A percentile compares a stretch with the other conserved stretches of the same genome.
These are phyloP conservation scores for Neurospora sp. DNA, from an alignment of 495 filamentous ascomycete genomes.

Conservation along the genomic window DNA sequence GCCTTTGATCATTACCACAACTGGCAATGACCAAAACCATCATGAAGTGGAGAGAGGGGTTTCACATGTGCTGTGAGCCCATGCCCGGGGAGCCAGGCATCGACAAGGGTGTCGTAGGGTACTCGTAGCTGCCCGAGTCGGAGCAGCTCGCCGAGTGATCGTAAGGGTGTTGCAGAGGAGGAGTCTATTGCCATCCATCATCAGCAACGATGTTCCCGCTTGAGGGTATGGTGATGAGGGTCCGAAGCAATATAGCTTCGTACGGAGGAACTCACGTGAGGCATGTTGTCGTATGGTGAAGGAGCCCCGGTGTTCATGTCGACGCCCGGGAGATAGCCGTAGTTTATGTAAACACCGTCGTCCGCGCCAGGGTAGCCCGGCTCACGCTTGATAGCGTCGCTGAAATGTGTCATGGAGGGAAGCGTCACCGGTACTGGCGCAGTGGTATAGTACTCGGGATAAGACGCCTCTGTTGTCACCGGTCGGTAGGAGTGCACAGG, in stretches of 20 bases:
- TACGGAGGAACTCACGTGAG: slow-evolving; percentile 53
- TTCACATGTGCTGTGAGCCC: slow-evolving; percentile 22
- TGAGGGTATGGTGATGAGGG: slow-evolving; percentile 22
- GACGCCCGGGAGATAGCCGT: slow-evolving; percentile 65
- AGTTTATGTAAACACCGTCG: slow-evolving; percentile 66
- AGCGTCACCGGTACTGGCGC: slow-evolving; percentile 48
- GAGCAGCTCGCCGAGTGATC: slow-evolving; percentile 60
- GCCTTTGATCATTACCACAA: not conserved
- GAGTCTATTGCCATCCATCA: slow-evolving; percentile 54
- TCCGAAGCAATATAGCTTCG: not conserved
- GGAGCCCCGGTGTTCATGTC: slow-evolving; percentile 43
- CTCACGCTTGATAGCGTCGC: slow-evolving; percentile 53
- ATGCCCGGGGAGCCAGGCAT: slow-evolving; percentile 55
- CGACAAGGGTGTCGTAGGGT: slow-evolving; percentile 58
- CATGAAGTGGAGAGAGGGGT: not conserved
- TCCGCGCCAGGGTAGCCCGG: slow-evolving; percentile 41
- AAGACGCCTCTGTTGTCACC: slow-evolving; percentile 52
- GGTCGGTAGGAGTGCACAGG: slow-evolving; percentile 54
- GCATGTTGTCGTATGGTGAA: slow-evolving; percentile 54
- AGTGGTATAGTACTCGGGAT: slow-evolving; percentile 53
- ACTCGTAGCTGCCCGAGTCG: slow-evolving; percentile 45
- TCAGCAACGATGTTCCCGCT: slow-evolving; percentile 37
- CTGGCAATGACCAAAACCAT: not conserved
- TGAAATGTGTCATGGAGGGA: slow-evolving; percentile 56
- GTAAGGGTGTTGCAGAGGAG: slow-evolving; percentile 72